Conservation (phyloP, 257 asterid species). For the Nemophila menziesii region DNA sequence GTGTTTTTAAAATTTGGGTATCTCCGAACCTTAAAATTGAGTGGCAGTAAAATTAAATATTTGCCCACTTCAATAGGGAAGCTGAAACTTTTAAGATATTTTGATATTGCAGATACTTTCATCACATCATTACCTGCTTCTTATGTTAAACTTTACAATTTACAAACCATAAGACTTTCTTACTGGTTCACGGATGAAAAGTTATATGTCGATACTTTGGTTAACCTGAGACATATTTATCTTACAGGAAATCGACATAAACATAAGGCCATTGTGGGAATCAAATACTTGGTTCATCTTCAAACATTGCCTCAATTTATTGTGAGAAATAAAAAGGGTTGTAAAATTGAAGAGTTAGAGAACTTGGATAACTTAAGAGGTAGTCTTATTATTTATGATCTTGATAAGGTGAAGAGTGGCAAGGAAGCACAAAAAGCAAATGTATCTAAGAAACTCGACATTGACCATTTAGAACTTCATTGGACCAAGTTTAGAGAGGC, state of each 20-base stretch:
- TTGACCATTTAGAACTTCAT: slow-evolving; percentile 4
- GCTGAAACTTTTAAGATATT: slow-evolving; percentile 18
- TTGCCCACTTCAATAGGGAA: slow-evolving; percentile 1
- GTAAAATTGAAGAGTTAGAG: slow-evolving; percentile 17
- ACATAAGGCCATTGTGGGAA: slow-evolving; percentile 10
- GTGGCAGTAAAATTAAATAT: neutral
- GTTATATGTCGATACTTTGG: slow-evolving; percentile 1
- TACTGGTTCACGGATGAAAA: slow-evolving; percentile 6
- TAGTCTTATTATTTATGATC: slow-evolving; percentile 3
- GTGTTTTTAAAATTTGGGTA: neutral
- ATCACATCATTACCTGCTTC: slow-evolving; percentile 10
- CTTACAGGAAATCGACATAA: neutral
- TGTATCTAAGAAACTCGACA: slow-evolving; percentile 8
- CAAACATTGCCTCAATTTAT: slow-evolving; percentile 8
- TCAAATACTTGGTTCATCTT: slow-evolving; percentile 13
- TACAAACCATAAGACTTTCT: slow-evolving; percentile 9
- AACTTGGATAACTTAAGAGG: slow-evolving; percentile 14
- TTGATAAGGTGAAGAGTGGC: slow-evolving; percentile 11
- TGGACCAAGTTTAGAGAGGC: slow-evolving; percentile 7
- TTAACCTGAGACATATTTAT: slow-evolving; percentile 19
- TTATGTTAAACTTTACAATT: slow-evolving; percentile 13
- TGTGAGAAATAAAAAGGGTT: slow-evolving; percentile 1
- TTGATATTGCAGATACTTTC: slow-evolving; percentile 4
- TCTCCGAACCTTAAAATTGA: neutral
- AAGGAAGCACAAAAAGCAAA: slow-evolving; percentile 16